Conservation (phyloP, 1,139 yeast species). For the Yamadazyma epiphylla region DNA sequence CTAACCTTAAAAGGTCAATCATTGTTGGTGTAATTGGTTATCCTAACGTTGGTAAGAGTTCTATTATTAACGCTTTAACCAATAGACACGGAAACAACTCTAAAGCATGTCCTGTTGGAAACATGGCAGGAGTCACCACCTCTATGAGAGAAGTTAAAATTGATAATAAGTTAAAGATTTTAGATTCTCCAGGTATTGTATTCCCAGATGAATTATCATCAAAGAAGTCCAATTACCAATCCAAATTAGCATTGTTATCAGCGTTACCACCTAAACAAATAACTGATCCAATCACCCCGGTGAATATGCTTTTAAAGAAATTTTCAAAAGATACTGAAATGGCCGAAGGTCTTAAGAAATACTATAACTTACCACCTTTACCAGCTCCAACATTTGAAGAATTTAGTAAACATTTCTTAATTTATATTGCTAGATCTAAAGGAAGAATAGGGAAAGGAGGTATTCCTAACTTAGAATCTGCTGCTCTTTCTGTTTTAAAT, state of each 20-base stretch:
- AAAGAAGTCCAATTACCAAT: slow-evolving; percentile 64
- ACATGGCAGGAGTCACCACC: slow-evolving; percentile 96
- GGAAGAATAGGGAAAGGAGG: slow-evolving; percentile 95
- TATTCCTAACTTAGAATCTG: slow-evolving; percentile 80
- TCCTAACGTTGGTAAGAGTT: slow-evolving; percentile 91
- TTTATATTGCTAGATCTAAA: slow-evolving; percentile 87
- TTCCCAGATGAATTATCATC: slow-evolving; percentile 66
- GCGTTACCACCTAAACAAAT: slow-evolving; percentile 90
- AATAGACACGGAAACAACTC: slow-evolving; percentile 69
- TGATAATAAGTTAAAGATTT: slow-evolving; percentile 80
- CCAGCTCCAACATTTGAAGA: slow-evolving; percentile 63
- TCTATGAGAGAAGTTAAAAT: slow-evolving; percentile 87
- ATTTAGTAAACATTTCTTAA: slow-evolving; percentile 77
- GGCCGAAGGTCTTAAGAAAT: slow-evolving; percentile 68
- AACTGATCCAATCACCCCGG: slow-evolving; percentile 80
- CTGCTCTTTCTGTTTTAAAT: slow-evolving; percentile 77
- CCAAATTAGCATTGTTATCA: slow-evolving; percentile 80
- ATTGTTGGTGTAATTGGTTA: slow-evolving; percentile 95
- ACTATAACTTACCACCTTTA: slow-evolving; percentile 80
- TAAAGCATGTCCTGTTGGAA: slow-evolving; percentile 93
- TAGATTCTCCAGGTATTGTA: slow-evolving; percentile 97
- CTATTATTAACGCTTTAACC: slow-evolving; percentile 86
- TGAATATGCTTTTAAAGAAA: slow-evolving; percentile 70
- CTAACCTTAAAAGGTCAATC: slow-evolving; percentile 85
- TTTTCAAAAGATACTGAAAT: slow-evolving; percentile 67